These are phyloP conservation scores for sorghum (Sorghum bicolor) DNA, from an alignment of 176 grass and related monocot species.

Conservation along the genomic window Sorghum_bicolor_NCBIv3 NC_012870.2:75007001-75007500, in stretches of 20 bases:
- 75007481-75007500: background rate
- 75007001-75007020: constrained; percentile 29
- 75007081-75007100: constrained; percentile 71
- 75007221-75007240: constrained; percentile 44
- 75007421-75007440: constrained; percentile 1
- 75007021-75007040: constrained; percentile 24
- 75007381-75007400: background rate
- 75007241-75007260: constrained; percentile 74
- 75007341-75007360: constrained; percentile 59
- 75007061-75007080: constrained; percentile 53
- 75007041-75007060: constrained; percentile 51
- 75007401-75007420: background rate
- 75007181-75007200: constrained; percentile 4
- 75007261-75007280: constrained; percentile 99
- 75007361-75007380: constrained; percentile 14
- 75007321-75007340: constrained; percentile 85
- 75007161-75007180: background rate
- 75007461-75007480: background rate
- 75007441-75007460: constrained; percentile 3
- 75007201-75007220: constrained; percentile 2
- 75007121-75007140: constrained; percentile 18
- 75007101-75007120: constrained; percentile 60
- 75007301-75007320: constrained; percentile 90
- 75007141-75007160: constrained; percentile 19
- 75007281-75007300: constrained; percentile 87